Conservation (phyloP, 208 protist species). For the Wallacemonas sp. region DNA sequence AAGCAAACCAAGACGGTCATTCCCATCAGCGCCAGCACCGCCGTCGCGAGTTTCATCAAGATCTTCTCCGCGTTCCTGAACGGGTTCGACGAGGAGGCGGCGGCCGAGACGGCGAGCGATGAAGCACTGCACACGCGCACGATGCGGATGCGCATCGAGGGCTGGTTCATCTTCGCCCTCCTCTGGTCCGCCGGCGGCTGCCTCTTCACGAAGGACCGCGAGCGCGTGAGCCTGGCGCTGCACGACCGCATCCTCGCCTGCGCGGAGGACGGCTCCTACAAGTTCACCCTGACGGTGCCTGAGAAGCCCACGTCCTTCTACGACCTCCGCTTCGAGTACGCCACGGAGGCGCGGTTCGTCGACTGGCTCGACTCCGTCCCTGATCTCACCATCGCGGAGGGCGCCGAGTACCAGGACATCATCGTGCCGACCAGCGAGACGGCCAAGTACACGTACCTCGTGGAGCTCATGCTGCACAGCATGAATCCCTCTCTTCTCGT, state of each 20-base stretch:
- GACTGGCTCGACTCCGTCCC: slow-evolving; percentile 84
- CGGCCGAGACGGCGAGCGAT: slow-evolving; percentile 18
- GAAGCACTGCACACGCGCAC: slow-evolving; percentile 38
- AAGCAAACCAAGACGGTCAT: slow-evolving; percentile 77
- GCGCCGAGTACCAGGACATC: slow-evolving; percentile 92
- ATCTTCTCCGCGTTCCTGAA: slow-evolving; percentile 72
- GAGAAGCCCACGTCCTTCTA: slow-evolving; percentile 86
- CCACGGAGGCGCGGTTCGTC: slow-evolving; percentile 69
- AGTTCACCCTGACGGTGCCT: slow-evolving; percentile 71
- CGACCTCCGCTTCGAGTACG: slow-evolving; percentile 74
- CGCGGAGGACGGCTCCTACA: slow-evolving; percentile 34
- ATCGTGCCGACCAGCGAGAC: slow-evolving; percentile 95
- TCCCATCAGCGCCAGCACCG: slow-evolving; percentile 68
- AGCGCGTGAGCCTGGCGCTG: slow-evolving; percentile 80
- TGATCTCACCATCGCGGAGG: slow-evolving; percentile 79
- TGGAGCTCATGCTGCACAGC: slow-evolving; percentile 82
- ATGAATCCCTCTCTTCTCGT: slow-evolving; percentile 87
- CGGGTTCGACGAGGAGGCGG: slow-evolving; percentile 47
- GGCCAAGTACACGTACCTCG: slow-evolving; percentile 90
- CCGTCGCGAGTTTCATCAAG: slow-evolving; percentile 83
- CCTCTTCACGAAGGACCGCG: slow-evolving; percentile 77
- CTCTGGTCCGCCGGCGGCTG: slow-evolving; percentile 94
- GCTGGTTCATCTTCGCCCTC: slow-evolving; percentile 93
- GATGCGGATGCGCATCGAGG: slow-evolving; percentile 81
- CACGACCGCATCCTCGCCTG: slow-evolving; percentile 50